Conservation (phyloP, 441 rosid species). For the Populus hybrid region DNA sequence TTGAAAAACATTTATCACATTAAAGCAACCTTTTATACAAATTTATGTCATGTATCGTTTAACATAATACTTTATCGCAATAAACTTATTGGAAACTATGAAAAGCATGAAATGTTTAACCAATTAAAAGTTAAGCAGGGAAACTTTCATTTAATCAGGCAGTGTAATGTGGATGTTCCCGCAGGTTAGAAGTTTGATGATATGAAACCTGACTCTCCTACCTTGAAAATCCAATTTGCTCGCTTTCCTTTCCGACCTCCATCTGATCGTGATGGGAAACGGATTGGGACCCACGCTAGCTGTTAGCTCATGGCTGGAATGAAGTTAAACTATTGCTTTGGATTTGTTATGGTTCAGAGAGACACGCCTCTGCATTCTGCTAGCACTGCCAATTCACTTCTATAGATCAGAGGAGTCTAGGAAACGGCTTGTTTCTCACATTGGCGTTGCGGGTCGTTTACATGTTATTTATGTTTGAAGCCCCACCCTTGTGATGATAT, state of each 20-base stretch:
- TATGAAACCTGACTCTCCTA: slow-evolving; percentile 40
- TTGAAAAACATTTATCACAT: too few species aligned
- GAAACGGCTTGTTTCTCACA: slow-evolving; percentile 5
- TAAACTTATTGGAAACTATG: not conserved
- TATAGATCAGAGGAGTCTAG: not conserved
- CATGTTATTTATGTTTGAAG: not conserved
- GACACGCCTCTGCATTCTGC: not conserved
- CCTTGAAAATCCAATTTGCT: slow-evolving; percentile 42
- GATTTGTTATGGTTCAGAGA: not conserved
- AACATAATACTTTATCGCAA: not conserved
- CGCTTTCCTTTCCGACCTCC: slow-evolving; percentile 46
- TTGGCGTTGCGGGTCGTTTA: not conserved
- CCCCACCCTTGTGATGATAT: not conserved
- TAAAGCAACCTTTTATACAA: too few species aligned
- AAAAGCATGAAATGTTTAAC: not conserved
- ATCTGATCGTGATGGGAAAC: slow-evolving; percentile 23
- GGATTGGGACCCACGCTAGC: slow-evolving; percentile 5
- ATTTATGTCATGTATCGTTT: too few species aligned
- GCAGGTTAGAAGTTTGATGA: slow-evolving; percentile 61
- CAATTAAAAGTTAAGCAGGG: not conserved
- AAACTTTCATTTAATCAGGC: slow-evolving; percentile 2
- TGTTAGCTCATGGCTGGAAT: not conserved
- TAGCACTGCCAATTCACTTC: not conserved
- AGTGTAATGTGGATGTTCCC: slow-evolving; percentile 14
- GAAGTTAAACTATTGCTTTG: not conserved